Base-by-base conservation (phyloP, 345 rosid genomes). In the Populus alba region DNA sequence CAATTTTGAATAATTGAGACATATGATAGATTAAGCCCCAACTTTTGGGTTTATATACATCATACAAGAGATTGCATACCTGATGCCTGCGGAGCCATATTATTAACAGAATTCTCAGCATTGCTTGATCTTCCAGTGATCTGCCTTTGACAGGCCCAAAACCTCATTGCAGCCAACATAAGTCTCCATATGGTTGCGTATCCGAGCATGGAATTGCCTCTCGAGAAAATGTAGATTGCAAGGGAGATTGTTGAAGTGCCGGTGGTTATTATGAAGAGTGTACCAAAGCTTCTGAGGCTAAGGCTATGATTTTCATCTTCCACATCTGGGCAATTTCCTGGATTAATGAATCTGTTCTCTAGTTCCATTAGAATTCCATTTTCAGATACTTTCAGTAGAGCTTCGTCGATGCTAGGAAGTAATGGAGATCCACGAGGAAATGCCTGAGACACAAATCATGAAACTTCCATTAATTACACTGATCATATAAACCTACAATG, bases 381-480 rank as follows among this genome's bases (percentile, higher is more conserved):
- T 78, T 78, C 80, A 7, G 23, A 62, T 47, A 71, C 63, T 5
- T 78, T 33, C 23, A 78, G 63, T 2, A 78, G 51, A 6, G 80
- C 70, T 63, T 62, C 49, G 18, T 47, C 49, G n/a, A 78, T 27
- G 17, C 61, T 49, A 11, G 31, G 71, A 71, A 78, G 41, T 11
- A 78, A n/a, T 71, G 70, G 75, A 29, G 80, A 78, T 45, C 80
- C 75, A 57, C 33, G 62, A 22, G 75, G 71, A 23, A 78, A 62
- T 8, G 2, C 80, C 80, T 78, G 63, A 62, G 59, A 22, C 45
- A 43, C 27, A 66, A 13, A 29, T 3, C 18, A 12, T 25, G 13
- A 41, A 18, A 15, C 12, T 10, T 25, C 18, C 13, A 62, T 27
- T 38, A 38, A 38, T 38, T 38, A 38, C 9, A 38, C 9, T 38